These are phyloP conservation scores for Petrea volubilis DNA, from an alignment of 257 asterid species.

Conservation along the genomic window DNA sequence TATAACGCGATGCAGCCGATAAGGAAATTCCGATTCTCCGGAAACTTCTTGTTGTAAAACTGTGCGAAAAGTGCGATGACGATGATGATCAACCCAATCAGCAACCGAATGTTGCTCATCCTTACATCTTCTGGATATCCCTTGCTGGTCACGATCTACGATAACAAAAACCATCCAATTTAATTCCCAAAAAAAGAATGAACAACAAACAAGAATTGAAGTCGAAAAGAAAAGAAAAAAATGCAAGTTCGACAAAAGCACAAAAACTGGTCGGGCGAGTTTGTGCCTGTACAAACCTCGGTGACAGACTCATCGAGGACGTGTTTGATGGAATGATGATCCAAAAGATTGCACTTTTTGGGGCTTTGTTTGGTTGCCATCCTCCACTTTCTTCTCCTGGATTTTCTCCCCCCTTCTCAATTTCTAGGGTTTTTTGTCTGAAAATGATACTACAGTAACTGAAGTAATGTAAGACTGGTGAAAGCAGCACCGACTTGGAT, in stretches of 20 bases:
- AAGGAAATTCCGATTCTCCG: slow-evolving; percentile 78
- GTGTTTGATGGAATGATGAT: slow-evolving; percentile 84
- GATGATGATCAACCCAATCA: slow-evolving; percentile 69
- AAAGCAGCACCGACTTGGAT: background rate
- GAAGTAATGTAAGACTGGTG: slow-evolving; percentile 13
- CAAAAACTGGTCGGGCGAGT: background rate
- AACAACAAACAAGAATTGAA: background rate
- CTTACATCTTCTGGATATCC: slow-evolving; percentile 86
- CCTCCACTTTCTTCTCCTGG: slow-evolving; percentile 37
- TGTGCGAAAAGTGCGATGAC: slow-evolving; percentile 84
- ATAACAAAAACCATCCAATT: background rate
- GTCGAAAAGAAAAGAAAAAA: background rate
- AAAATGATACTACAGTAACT: slow-evolving; percentile 24
- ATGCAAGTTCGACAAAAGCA: background rate
- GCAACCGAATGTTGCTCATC: slow-evolving; percentile 75
- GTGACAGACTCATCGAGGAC: slow-evolving; percentile 83
- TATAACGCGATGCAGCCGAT: slow-evolving; percentile 84
- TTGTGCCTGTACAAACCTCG: slow-evolving; percentile 48
- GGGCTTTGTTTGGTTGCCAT: slow-evolving; percentile 43
- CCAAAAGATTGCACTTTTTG: slow-evolving; percentile 75
- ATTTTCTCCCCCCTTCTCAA: slow-evolving; percentile 12
- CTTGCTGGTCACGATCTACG: slow-evolving; percentile 81
- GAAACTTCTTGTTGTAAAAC: slow-evolving; percentile 93
- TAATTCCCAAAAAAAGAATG: background rate
- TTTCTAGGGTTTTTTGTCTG: slow-evolving; percentile 46